Evolutionary conservation across 768 basidiomycete species (phyloP).

Genomic region (Mycena belliarum): DNA sequence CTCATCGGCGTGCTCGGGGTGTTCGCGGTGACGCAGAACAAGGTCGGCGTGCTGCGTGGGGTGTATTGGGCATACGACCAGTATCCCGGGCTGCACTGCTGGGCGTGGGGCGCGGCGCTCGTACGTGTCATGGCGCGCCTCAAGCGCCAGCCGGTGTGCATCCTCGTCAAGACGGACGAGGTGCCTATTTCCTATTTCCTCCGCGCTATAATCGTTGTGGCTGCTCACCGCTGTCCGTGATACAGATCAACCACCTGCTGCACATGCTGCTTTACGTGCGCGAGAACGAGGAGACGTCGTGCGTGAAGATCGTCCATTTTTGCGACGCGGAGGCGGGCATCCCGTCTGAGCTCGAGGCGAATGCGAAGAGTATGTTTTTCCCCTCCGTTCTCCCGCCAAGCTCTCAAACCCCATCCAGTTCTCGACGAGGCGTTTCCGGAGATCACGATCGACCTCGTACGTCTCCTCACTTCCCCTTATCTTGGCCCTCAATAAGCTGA

Average conservation of each 20-base stretch:
- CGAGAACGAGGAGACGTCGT: conserved; percentile 69
- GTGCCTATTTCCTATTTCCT: no score
- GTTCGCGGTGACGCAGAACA: conserved; percentile 55
- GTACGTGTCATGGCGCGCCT: conserved; percentile 46
- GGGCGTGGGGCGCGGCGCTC: conserved; percentile 43
- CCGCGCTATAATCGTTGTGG: no score
- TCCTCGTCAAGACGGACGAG: conserved; percentile 66
- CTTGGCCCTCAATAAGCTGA: neutral
- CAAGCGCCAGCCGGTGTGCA: conserved; percentile 56
- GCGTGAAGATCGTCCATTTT: conserved; percentile 71
- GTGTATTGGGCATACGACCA: conserved; percentile 69
- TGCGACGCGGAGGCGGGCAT: conserved; percentile 46
- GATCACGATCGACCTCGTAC: conserved; percentile 61
- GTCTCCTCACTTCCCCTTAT: conserved; percentile 6
- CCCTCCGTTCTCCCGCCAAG: neutral
- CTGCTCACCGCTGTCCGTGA: no score
- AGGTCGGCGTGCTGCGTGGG: conserved; percentile 52
- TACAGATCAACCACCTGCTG: conserved; percentile 65
- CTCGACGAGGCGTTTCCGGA: conserved; percentile 57
- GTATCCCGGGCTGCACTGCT: conserved; percentile 46
- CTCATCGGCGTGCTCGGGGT: conserved; percentile 48
- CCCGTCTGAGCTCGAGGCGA: conserved; percentile 74
- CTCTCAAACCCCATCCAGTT: conserved; percentile 18
- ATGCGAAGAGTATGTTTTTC: conserved; percentile 53
- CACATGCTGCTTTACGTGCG: conserved; percentile 67